Evolutionary conservation across 805 yeast species (phyloP), one percentile per base, ranked within the genome.

Genomic region (Candida chauliodis): DNA sequence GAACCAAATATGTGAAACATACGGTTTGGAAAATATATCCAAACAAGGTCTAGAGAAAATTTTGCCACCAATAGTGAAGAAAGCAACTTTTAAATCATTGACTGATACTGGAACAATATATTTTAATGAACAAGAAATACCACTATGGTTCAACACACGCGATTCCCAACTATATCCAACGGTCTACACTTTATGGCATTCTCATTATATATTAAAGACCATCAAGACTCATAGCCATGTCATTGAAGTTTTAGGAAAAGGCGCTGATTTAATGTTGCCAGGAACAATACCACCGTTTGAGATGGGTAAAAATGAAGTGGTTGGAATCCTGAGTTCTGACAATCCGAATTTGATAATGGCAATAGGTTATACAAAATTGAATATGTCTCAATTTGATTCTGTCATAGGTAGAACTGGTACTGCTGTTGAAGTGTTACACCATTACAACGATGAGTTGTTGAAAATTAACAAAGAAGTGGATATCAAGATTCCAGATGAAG

Each of bases 231-330:
- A 86, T 53, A 75, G 76, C 9, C 76, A 73, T 47, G 96, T 91
- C 2, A 70, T 91, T 13, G 81, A 75, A 34, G 76, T 78, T 9
- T 61, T 89, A n/a, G 62, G 70, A 22, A 77, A 76, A 41, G 96
- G 97, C 9, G 96, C 98, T 0, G 75, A 84, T 49, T 59, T 85
- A 45, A 84, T 84, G 89, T 65, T 83, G 23, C 84, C 89, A 2
- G 95, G 95, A 0, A 72, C 79, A 4, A 52, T 73, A 4, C 76
- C 78, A 0, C 81, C 81, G 2, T 80, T 84, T 49, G 48, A 71
- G 4, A 66, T 75, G 4, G 49, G 45, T 2, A 61, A 59, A 32
- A 95, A 88, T 0, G 51, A 70, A 0, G 53, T 86, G 3, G 95
- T 89, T 14, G 95, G 84, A 1, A 70, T 91, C 18, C 87, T 81